phyloP scores from a whole-genome alignment of 805 yeast species.

The Zygosaccharomyces rouxii region DNA sequence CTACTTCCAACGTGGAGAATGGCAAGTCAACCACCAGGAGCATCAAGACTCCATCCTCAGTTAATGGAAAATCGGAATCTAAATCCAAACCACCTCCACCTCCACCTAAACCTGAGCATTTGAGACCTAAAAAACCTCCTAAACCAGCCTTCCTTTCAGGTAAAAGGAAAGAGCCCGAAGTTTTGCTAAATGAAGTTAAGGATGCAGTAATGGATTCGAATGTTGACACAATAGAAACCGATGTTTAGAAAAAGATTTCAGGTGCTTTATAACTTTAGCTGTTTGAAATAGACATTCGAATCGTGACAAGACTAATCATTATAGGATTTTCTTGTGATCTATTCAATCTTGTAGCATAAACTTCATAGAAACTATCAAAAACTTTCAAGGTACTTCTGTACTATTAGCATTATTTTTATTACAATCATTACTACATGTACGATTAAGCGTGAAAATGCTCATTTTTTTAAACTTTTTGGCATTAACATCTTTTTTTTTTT shows the following conservation, averaged over 20 bases:
- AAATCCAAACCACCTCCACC: conserved; percentile 34
- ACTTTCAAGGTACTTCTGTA: background rate
- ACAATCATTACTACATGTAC: background rate
- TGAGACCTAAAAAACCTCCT: conserved; percentile 32
- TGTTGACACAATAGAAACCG: conserved; percentile 53
- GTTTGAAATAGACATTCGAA: conserved; percentile 2
- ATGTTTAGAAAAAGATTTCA: conserved; percentile 55
- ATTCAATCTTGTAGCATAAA: background rate
- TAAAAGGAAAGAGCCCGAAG: conserved; percentile 4
- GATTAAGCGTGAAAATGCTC: background rate
- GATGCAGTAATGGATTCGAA: conserved; percentile 41
- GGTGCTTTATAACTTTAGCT: conserved; percentile 42
- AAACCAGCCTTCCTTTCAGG: conserved; percentile 50
- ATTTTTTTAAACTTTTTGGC: background rate
- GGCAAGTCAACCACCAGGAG: background rate
- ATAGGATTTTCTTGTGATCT: background rate
- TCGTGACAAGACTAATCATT: background rate
- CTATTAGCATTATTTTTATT: background rate
- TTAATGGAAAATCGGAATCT: background rate
- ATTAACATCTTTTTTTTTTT: background rate
- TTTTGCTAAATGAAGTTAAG: conserved; percentile 2
- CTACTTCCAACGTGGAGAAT: background rate
- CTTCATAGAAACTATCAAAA: background rate
- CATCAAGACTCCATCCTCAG: conserved; percentile 9
- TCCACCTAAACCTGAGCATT: conserved; percentile 54